Conservation (phyloP, 1,284 basidiomycete genomes). For the Ganoderma resinaceum region DNA sequence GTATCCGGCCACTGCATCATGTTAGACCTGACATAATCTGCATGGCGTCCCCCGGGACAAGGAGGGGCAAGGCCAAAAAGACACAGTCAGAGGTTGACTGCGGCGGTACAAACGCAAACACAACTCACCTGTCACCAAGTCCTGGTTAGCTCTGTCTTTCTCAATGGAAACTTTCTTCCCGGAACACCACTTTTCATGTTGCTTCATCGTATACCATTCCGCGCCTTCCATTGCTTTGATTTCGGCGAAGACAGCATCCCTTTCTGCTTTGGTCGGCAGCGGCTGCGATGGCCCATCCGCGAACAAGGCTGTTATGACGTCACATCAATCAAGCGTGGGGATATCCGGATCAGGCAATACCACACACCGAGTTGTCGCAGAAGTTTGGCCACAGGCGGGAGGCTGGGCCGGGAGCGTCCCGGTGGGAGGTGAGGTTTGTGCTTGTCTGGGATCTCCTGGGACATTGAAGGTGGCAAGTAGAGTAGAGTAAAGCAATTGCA, state of each 20-base stretch:
- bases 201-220: background rate
- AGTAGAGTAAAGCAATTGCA: background rate
- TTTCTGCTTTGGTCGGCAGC: background rate
- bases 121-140: background rate
- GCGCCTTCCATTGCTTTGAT: background rate
- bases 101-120: no score
- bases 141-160: background rate
- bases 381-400: background rate
- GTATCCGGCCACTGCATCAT: background rate
- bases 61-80: background rate
- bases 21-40: background rate
- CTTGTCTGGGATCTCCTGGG: background rate
- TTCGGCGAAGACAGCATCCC: background rate
- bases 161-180: background rate
- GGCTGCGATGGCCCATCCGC: background rate
- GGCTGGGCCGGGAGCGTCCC: background rate
- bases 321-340: background rate
- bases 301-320: background rate
- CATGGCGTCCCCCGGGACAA: background rate
- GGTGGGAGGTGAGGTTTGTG: background rate
- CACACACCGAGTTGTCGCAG: background rate
- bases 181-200: background rate
- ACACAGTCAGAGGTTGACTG: background rate
- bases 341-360: background rate
- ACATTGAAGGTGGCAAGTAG: background rate